Conservation (phyloP, 129 eudicot genomes). For the Apium graveolens region DNA sequence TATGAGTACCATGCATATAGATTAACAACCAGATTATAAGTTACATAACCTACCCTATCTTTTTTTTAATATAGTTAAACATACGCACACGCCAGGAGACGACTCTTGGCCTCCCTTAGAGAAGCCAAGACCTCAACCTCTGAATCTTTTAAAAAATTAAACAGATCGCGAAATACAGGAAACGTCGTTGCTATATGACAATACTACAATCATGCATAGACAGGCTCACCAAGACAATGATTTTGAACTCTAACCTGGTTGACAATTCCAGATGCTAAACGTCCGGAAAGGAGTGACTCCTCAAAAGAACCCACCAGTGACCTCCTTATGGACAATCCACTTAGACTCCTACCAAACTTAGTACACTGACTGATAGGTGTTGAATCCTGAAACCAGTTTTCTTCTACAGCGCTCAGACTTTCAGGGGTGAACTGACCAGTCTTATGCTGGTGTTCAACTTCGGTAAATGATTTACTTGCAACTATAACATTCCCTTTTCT, state of each 20-base stretch:
- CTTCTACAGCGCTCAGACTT: slow-evolving; percentile 27
- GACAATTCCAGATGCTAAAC: slow-evolving; percentile 63
- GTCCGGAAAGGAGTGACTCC: slow-evolving; percentile 95
- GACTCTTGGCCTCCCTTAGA: too few species aligned
- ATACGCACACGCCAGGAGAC: too few species aligned
- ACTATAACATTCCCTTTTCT: slow-evolving; percentile 32
- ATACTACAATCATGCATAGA: neutral
- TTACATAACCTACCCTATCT: too few species aligned
- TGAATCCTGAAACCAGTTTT: slow-evolving; percentile 39
- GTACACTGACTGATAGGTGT: slow-evolving; percentile 27
- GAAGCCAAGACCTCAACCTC: too few species aligned
- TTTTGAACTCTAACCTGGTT: slow-evolving; percentile 48
- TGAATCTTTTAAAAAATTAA: too few species aligned
- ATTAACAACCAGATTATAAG: neutral
- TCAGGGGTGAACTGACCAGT: slow-evolving; percentile 37
- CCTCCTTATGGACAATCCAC: slow-evolving; percentile 80
- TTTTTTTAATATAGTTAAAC: too few species aligned
- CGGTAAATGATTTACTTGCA: slow-evolving; percentile 28
- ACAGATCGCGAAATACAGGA: neutral
- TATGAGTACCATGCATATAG: neutral
- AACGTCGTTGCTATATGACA: neutral
- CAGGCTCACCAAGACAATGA: neutral
- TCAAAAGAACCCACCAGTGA: slow-evolving; percentile 97
- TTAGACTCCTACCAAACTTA: slow-evolving; percentile 53
- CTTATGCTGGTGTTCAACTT: slow-evolving; percentile 18